These are phyloP conservation scores for Auricularia auricula-judae DNA, from an alignment of 768 basidiomycete species.

Conservation along the genomic window DNA sequence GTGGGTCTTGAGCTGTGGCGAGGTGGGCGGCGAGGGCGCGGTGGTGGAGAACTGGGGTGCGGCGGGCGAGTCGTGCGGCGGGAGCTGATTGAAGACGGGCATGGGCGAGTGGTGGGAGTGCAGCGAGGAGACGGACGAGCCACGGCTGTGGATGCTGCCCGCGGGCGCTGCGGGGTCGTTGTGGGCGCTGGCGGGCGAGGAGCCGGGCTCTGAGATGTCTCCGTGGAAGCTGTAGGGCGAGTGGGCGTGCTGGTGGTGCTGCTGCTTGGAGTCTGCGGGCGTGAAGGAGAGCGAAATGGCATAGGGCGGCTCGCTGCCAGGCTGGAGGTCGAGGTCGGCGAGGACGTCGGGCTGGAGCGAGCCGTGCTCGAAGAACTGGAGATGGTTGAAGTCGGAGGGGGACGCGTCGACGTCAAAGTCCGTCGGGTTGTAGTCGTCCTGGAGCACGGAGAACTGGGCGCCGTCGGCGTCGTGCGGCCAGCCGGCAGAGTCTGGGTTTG, in stretches of 20 bases:
- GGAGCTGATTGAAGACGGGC: constrained; percentile 32
- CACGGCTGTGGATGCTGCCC: constrained; percentile 41
- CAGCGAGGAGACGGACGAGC: constrained; percentile 56
- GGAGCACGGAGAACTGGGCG: constrained; percentile 16
- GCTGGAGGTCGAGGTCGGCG: constrained; percentile 7
- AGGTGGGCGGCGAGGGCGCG: constrained; percentile 22
- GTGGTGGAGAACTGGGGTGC: constrained; percentile 37
- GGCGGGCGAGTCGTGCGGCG: constrained; percentile 55
- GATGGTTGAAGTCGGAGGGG: constrained; percentile 18
- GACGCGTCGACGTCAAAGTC: constrained; percentile 44
- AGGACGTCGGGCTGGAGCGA: constrained; percentile 27
- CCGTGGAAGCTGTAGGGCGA: constrained; percentile 30
- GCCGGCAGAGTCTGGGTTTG: background rate
- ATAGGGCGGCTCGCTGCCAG: background rate
- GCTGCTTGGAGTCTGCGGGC: background rate
- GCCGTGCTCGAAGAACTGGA: constrained; percentile 49
- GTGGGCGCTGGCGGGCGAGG: constrained; percentile 36
- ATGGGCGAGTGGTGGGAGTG: constrained; percentile 28
- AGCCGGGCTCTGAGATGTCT: constrained; percentile 51
- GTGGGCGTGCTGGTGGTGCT: constrained; percentile 25
- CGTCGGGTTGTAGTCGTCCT: constrained; percentile 56
- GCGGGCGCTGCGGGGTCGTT: constrained; percentile 23
- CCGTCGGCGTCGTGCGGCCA: background rate
- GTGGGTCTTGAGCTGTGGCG: constrained; percentile 37
- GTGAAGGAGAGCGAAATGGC: background rate